Evolutionary conservation across 1,284 basidiomycete species (phyloP).

Genomic region (Melampsora americana): DNA sequence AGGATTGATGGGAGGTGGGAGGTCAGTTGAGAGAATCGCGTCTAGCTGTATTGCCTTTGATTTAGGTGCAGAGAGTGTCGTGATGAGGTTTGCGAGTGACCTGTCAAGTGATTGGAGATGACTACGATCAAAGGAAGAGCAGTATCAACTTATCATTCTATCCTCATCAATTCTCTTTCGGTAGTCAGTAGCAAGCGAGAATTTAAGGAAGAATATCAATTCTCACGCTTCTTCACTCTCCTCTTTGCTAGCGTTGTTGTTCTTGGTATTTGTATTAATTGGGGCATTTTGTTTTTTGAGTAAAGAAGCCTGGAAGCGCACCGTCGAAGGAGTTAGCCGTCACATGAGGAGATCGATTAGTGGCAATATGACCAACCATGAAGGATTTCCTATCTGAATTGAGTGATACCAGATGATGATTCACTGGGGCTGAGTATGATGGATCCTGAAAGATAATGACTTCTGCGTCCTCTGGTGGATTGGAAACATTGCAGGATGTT

Average conservation of each 20-base stretch:
- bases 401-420: not conserved
- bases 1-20: not conserved
- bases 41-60: conserved; percentile 3
- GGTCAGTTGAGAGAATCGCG: not conserved
- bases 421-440: not conserved
- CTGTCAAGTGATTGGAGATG: conserved; percentile 21
- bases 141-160: not conserved
- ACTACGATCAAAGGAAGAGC: not conserved
- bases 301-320: conserved; percentile 8
- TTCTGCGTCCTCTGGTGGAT: not conserved
- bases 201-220: not conserved
- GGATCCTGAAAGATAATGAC: conserved; percentile 33
- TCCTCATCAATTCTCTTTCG: too few relatives aligned
- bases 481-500: not conserved
- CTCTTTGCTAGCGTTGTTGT: conserved; percentile 12
- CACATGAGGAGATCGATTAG: not conserved
- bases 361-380: conserved; percentile 12
- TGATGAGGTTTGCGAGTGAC: conserved; percentile 23
- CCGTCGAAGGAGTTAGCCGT: not conserved
- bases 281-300: conserved; percentile 16
- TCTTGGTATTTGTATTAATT: not conserved
- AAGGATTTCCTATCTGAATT: conserved; percentile 33
- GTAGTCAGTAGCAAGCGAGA: not conserved
- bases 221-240: conserved; percentile 34
- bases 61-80: conserved; percentile 15